Evolutionary conservation across 176 grass and related monocot species (phyloP), one percentile per base, ranked within the genome.

Genomic region (Ensete glaucum): DNA sequence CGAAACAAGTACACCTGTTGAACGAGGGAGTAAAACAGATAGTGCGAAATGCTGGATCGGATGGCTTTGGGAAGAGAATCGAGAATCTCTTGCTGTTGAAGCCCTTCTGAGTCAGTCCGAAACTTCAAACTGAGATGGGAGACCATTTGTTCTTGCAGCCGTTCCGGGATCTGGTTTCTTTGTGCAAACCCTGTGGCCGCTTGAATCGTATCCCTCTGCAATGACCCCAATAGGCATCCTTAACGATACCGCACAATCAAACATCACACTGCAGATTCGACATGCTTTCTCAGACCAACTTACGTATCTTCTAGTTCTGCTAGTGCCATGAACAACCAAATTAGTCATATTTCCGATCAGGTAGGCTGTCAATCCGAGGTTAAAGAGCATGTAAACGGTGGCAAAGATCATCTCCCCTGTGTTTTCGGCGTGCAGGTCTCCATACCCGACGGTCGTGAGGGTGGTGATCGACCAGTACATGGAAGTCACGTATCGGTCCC

Each of bases 401-500:
- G 88, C 78, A 69, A 96, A 96, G 67, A 96, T 71, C 84, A 90
- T 96, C 54, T 92, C 92, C 27, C 87, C 72, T 50, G 83, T 92
- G 74, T 92, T 96, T 43, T 88, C 89, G 1, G 89, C 89, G 2
- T 96, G 92, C 25, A 90, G 86, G 78, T 96, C 92, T 82, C 92
- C 92, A 78, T 96, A 96, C 49, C 92, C 92, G 19, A 96, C 89
- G 10, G 92, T 96, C 53, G 92, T 96, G 53, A 96, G 81, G 13
- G 92, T 96, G 72, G 92, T 96, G 78, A 96, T 96, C 70, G 92
- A 96, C 92, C 92, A 96, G 74, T 96, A 96, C 50, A 96, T 85
- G 73, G 92, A 87, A 50, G 83, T 90, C 69, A 96, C 92, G n/a
- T 96, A 96, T 55, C 87, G 87, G 80, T 88, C 66, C 81, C 81